A percentile compares a stretch with the other conserved stretches of the same genome.
Evolutionary conservation across 192 early-diverging fungal genomes (phyloP).

Genomic region (Coemansia biformis): DNA sequence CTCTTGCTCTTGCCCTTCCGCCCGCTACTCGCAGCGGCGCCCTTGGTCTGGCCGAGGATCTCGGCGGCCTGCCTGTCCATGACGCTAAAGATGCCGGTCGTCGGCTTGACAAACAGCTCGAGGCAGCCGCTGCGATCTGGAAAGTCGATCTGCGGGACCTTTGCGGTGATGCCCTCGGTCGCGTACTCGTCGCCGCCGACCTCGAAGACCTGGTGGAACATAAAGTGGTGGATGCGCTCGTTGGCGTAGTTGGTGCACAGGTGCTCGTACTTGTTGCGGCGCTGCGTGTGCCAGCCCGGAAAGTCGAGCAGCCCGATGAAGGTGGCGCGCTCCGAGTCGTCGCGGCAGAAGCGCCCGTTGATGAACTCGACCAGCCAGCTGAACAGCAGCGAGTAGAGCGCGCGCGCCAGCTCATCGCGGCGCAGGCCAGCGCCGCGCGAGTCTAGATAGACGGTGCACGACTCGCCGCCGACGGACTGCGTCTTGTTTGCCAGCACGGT

Average conservation of each 20-base stretch:
- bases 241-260: conserved; percentile 69
- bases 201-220: conserved; percentile 44
- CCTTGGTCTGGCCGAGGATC: conserved; percentile 17
- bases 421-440: conserved; percentile 68
- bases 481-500: conserved; percentile 77
- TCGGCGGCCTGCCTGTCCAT: conserved; percentile 58
- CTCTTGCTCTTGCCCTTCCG: conserved; percentile 5
- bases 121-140: conserved; percentile 62
- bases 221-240: conserved; percentile 60
- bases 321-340: conserved; percentile 59
- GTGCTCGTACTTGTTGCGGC: conserved; percentile 64
- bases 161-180: conserved; percentile 65
- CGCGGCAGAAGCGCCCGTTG: conserved; percentile 77
- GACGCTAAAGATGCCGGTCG: conserved; percentile 70
- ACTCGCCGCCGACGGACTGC: conserved; percentile 73
- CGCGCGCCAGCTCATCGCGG: conserved; percentile 73
- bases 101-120: conserved; percentile 61
- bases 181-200: conserved; percentile 69
- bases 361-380: conserved; percentile 89
- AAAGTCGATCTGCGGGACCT: conserved; percentile 66
- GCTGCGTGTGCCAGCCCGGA: conserved; percentile 80
- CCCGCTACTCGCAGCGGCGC: neutral
- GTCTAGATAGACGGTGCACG: conserved; percentile 85
- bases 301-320: conserved; percentile 62
- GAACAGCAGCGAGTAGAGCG: conserved; percentile 87